These are phyloP conservation scores for Annona cherimola DNA, from an alignment of 164 flowering plant genomes.

Conservation along the genomic window DNA sequence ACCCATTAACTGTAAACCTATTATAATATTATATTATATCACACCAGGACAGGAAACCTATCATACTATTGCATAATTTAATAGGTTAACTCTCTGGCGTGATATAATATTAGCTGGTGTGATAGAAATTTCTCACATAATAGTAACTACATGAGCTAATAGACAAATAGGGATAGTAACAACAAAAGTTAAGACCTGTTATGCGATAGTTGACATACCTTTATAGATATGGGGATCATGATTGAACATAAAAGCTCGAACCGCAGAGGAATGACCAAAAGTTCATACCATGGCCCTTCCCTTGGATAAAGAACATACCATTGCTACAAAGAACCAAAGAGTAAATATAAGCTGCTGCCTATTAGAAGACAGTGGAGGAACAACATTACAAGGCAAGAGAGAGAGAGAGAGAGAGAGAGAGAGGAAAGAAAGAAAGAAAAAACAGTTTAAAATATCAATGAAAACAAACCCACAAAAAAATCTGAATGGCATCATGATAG, in stretches of 20 bases:
- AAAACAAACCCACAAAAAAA: neutral
- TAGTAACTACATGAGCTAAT: too few species aligned
- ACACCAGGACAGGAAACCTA: too few species aligned
- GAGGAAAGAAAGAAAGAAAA: neutral
- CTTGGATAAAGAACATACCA: slow-evolving; percentile 92
- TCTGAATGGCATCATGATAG: neutral
- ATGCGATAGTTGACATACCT: slow-evolving; percentile 40
- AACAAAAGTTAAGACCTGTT: neutral
- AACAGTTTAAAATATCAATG: neutral
- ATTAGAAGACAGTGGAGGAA: neutral
- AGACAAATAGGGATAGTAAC: too few species aligned
- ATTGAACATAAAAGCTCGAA: slow-evolving; percentile 99
- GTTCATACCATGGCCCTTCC: slow-evolving; percentile 96
- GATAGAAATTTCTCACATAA: too few species aligned
- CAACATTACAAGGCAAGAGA: neutral
- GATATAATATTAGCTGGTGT: too few species aligned
- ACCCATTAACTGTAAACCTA: too few species aligned
- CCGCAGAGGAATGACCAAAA: slow-evolving; percentile 88
- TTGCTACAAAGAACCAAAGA: slow-evolving; percentile 44
- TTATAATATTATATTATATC: too few species aligned
- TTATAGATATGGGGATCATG: slow-evolving; percentile 99
- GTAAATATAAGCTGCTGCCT: neutral
- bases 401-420: neutral
- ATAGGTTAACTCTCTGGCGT: too few species aligned
- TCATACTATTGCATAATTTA: too few species aligned